phyloP scores from a whole-genome alignment of 2,329 filamentous ascomycete genomes.

The Aureobasidium melanogenum region DNA sequence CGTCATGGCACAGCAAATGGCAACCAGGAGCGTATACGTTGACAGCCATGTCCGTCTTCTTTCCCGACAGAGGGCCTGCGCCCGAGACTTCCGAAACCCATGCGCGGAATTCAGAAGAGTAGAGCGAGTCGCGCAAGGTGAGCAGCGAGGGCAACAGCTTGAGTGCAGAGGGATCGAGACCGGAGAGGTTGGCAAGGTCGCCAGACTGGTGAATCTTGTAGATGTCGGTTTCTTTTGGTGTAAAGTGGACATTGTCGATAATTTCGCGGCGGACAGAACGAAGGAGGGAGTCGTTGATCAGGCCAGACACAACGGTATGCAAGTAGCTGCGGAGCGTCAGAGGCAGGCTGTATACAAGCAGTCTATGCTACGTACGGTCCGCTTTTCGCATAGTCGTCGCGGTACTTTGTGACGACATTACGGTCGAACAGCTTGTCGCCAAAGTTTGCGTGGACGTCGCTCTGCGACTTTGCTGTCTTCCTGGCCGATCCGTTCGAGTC shows the following conservation, averaged over 20 bases:
- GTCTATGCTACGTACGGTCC: slow-evolving; percentile 34
- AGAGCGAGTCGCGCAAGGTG: slow-evolving; percentile 84
- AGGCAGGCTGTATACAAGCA: too few species aligned
- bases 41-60: slow-evolving; percentile 98
- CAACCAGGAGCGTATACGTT: slow-evolving; percentile 97
- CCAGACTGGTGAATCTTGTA: slow-evolving; percentile 99
- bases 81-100: slow-evolving; percentile 82
- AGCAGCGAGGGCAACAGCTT: slow-evolving; percentile 83
- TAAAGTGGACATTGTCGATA: slow-evolving; percentile 80
- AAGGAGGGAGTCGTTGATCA: slow-evolving; percentile 74
- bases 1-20: slow-evolving; percentile 92
- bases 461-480: slow-evolving; percentile 20
- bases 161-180: slow-evolving; percentile 77
- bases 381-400: slow-evolving; percentile 53
- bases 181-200: slow-evolving; percentile 92
- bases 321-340: slow-evolving; percentile 54
- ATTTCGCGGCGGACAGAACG: slow-evolving; percentile 84
- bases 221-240: slow-evolving; percentile 97
- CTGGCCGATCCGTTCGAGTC: slow-evolving; percentile 28
- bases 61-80: slow-evolving; percentile 77
- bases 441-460: slow-evolving; percentile 48
- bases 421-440: slow-evolving; percentile 57
- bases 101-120: slow-evolving; percentile 79
- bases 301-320: slow-evolving; percentile 75
- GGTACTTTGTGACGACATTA: slow-evolving; percentile 50